phyloP scores from a whole-genome alignment of 345 rosid genomes.

The Gossypium ekmanianum region DNA sequence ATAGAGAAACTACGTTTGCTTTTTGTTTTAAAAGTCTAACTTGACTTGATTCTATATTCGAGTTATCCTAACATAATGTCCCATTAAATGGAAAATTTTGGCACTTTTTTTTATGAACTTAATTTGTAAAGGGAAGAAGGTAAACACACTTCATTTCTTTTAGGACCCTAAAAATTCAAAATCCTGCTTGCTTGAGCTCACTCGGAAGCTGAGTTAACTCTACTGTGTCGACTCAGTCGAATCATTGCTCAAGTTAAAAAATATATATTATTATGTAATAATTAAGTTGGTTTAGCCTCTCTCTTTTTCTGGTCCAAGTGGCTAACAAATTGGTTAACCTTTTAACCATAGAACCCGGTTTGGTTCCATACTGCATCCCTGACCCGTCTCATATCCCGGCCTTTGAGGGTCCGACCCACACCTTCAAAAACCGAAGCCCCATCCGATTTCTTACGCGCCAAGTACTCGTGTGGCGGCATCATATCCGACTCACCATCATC shows the following conservation, averaged over 20 bases:
- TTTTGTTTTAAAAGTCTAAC: too few relatives aligned
- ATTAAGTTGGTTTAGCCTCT: too few relatives aligned
- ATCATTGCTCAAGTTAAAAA: slow-evolving; percentile 26
- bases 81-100: neutral
- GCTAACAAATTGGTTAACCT: neutral
- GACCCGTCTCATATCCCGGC: slow-evolving; percentile 87
- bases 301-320: neutral
- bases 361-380: slow-evolving; percentile 95
- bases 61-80: neutral
- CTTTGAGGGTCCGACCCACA: slow-evolving; percentile 85
- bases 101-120: neutral
- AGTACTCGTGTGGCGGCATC: slow-evolving; percentile 95
- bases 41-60: too few relatives aligned
- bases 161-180: slow-evolving; percentile 12
- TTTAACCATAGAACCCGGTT: slow-evolving; percentile 59
- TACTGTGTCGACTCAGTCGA: slow-evolving; percentile 21
- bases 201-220: slow-evolving; percentile 32
- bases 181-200: slow-evolving; percentile 37
- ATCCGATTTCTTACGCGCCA: slow-evolving; percentile 50
- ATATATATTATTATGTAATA: too few relatives aligned
- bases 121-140: neutral
- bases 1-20: too few relatives aligned
- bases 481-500: slow-evolving; percentile 40
- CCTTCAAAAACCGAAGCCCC: slow-evolving; percentile 80
- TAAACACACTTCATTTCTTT: neutral